A percentile compares a stretch with the other conserved stretches of the same genome.
These are phyloP conservation scores for Wickerhamiella pararugosa DNA, from an alignment of 1,139 yeast genomes.

Conservation along the genomic window DNA sequence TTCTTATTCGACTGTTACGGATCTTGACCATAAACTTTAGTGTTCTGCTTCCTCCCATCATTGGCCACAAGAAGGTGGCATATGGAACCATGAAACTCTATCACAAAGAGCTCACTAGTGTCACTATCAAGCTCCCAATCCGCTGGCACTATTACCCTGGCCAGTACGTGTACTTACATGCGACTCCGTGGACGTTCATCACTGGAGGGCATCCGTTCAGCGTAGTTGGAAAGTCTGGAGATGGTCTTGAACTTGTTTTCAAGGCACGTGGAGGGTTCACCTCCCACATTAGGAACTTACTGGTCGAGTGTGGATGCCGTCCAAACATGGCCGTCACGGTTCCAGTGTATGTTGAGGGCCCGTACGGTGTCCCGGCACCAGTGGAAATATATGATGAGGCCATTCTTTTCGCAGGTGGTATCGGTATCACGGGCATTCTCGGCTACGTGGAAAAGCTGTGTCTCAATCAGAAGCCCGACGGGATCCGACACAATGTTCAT, in stretches of 20 bases:
- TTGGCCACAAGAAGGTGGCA: conserved; percentile 20
- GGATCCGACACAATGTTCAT: conserved; percentile 14
- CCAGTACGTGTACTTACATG: conserved; percentile 48
- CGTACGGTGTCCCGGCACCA: conserved; percentile 44
- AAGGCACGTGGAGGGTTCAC: conserved; percentile 27
- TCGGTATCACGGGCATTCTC: conserved; percentile 52
- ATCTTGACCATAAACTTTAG: conserved; percentile 30
- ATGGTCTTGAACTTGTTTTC: conserved; percentile 25
- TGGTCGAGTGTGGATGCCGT: conserved; percentile 17
- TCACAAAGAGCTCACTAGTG: conserved; percentile 20
- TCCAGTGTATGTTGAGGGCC: conserved; percentile 43
- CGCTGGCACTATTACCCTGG: conserved; percentile 39
- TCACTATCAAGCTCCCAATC: conserved; percentile 23
- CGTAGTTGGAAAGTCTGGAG: conserved; percentile 28
- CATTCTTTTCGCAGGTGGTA: conserved; percentile 52
- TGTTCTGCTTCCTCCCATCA: conserved; percentile 19
- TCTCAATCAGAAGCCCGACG: conserved; percentile 8
- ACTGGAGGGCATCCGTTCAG: conserved; percentile 54
- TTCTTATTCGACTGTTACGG: conserved; percentile 27
- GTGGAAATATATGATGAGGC: conserved; percentile 39
- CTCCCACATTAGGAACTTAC: conserved; percentile 15
- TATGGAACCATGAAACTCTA: conserved; percentile 27
- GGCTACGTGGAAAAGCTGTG: conserved; percentile 23
- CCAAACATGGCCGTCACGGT: conserved; percentile 18
- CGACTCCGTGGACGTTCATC: conserved; percentile 30